Conservation (phyloP, 2,329 filamentous ascomycete species). For the Gnomoniopsis smithogilvyi region DNA sequence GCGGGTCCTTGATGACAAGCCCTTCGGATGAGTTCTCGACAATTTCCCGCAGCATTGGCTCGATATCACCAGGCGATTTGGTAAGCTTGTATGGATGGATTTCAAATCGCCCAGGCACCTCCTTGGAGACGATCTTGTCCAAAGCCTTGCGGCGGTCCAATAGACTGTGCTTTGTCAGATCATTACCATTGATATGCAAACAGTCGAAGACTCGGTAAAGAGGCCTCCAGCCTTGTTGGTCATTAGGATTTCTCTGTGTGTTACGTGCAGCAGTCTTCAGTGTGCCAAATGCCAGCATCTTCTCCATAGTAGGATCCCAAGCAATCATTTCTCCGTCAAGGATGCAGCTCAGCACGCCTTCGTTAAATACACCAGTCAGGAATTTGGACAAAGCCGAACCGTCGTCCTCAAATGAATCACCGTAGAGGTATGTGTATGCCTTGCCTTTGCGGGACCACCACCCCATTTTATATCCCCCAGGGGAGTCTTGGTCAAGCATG, state of each 20-base stretch:
- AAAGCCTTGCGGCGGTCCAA: conserved; percentile 76
- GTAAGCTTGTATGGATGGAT: conserved; percentile 71
- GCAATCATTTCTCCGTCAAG: conserved; percentile 98
- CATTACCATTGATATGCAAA: conserved; percentile 77
- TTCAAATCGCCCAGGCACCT: conserved; percentile 72
- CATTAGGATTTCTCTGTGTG: conserved; percentile 71
- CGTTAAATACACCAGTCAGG: conserved; percentile 71
- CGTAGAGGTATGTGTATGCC: conserved; percentile 94
- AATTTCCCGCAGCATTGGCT: conserved; percentile 74
- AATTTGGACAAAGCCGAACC: conserved; percentile 77
- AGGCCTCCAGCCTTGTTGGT: conserved; percentile 64
- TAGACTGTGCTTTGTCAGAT: conserved; percentile 78
- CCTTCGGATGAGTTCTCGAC: conserved; percentile 87
- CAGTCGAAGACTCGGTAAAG: conserved; percentile 89
- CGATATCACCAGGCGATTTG: conserved; percentile 67
- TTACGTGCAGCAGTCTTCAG: conserved; percentile 86
- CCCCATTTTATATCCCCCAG: conserved; percentile 70
- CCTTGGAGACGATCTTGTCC: conserved; percentile 61
- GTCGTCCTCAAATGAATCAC: conserved; percentile 69
- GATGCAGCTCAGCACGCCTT: conserved; percentile 79
- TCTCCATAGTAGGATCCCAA: conserved; percentile 85
- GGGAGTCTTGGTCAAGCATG: conserved; percentile 62
- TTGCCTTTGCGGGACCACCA: conserved; percentile 98
- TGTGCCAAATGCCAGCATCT: conserved; percentile 85
- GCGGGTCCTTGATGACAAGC: conserved; percentile 88